Evolutionary conservation across 129 eudicot species (phyloP), one percentile per base, ranked within the genome.

Genomic region (Arctium lappa): DNA sequence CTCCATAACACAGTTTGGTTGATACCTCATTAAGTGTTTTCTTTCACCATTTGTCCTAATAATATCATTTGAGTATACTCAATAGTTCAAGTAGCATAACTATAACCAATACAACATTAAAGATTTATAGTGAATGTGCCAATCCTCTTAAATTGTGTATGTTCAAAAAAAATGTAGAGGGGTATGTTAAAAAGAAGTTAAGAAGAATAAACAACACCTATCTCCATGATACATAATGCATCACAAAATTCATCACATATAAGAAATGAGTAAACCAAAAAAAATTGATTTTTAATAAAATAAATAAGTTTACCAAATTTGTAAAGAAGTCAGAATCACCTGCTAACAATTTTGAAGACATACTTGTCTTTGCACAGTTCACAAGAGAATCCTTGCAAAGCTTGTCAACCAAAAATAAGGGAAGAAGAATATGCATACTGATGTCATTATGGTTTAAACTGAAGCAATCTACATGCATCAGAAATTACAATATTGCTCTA

Each of bases 351-450:
- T 93, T 96, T 12, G 97, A 96, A 9, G 99, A 96, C 99, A 96
- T 96, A 94, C 99, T 88, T 74, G 99, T 96, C 93, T 93, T 96
- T 83, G 99, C 98, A 92, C 98, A 91, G 86, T 96, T 96, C 50
- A 91, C 76, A 82, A 96, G 94, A 70, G 97, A 90, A 85, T 96
- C 98, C 86, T 90, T 93, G 70, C 99, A 98, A 80, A 95, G 99
- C 81, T 89, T 95, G 69, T 95, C 99, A 82, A 95, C 98, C 98
- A 91, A 82, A 39, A 79, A 50, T 31, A 38, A 68, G 69, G 1
- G 71, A 76, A 69, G 16, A n/a, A 60, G 2, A 2, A 82, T 15
- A 70, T 5, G 69, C 29, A 36, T 2, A 73, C 8, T 63, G 66
- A 37, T 13, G 69, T 53, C 8, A 50, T 48, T 31, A 48, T 39